Conservation (phyloP, 2,329 filamentous ascomycete species). For the Trichoderma afroharzianum region DNA sequence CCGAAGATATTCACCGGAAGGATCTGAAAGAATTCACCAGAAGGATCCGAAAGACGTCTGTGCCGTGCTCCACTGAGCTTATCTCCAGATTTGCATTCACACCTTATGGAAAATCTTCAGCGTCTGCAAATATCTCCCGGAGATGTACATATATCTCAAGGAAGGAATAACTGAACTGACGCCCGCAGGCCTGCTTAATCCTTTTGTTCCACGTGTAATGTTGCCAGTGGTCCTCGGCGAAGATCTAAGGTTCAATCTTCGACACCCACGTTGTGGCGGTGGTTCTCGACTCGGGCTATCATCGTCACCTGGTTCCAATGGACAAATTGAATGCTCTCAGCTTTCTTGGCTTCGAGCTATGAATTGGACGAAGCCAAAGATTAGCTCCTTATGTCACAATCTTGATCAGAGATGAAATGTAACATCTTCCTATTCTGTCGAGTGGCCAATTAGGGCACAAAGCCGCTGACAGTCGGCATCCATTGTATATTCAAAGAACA, state of each 20-base stretch:
- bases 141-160: neutral
- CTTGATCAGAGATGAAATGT: neutral
- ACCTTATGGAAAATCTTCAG: too few species aligned
- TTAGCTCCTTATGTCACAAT: neutral
- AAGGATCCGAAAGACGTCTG: too few species aligned
- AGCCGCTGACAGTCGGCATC: neutral
- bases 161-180: neutral
- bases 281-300: neutral
- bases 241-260: neutral
- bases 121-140: too few species aligned
- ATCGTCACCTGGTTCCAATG: neutral
- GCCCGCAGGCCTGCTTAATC: neutral
- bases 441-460: neutral
- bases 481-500: neutral
- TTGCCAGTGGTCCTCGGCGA: neutral
- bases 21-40: too few species aligned
- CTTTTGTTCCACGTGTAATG: neutral
- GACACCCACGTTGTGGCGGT: neutral
- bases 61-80: too few species aligned
- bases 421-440: neutral
- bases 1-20: too few species aligned
- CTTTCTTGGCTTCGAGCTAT: too few species aligned
- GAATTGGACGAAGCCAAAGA: neutral
- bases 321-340: neutral
- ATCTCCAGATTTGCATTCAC: too few species aligned